Evolutionary conservation across 2,329 filamentous ascomycete genomes (phyloP).

Genomic region (Aspergillus ustus): DNA sequence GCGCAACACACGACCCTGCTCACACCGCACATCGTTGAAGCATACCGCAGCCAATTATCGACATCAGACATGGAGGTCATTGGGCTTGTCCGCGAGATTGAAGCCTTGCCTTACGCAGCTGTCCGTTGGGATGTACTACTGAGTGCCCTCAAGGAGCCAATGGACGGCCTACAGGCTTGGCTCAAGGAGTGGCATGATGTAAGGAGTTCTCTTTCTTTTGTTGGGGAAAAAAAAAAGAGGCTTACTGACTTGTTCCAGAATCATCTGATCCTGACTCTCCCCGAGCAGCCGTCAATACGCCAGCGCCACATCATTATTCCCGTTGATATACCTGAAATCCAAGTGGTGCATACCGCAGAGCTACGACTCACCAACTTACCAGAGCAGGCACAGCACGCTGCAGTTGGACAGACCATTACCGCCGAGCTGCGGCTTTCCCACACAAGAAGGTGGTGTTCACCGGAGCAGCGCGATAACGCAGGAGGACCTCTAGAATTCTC

Average conservation of each 20-base stretch:
- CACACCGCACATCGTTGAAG: conserved; percentile 54
- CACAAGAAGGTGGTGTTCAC: conserved; percentile 58
- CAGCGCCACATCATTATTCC: conserved; percentile 77
- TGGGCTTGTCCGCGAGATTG: conserved; percentile 58
- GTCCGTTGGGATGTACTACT: conserved; percentile 60
- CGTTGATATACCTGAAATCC: conserved; percentile 83
- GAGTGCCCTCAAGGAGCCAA: conserved; percentile 52
- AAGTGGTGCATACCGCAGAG: conserved; percentile 77
- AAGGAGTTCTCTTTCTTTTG: conserved; percentile 25
- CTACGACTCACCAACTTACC: conserved; percentile 38
- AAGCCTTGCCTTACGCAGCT: conserved; percentile 56
- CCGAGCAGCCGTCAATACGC: conserved; percentile 41
- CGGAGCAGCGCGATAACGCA: conserved; percentile 35
- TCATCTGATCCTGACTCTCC: conserved; percentile 38
- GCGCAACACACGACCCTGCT: conserved; percentile 56
- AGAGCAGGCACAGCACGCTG: conserved; percentile 40
- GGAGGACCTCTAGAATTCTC: conserved; percentile 70
- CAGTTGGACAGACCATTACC: conserved; percentile 53
- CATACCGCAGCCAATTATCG: conserved; percentile 52
- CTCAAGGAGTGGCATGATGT: conserved; percentile 63
- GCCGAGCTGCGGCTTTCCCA: conserved; percentile 56
- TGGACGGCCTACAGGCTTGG: conserved; percentile 55
- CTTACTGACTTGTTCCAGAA: conserved; percentile 29
- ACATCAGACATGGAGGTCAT: conserved; percentile 58
- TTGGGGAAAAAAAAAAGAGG: not conserved